Evolutionary conservation across 2,329 filamentous ascomycete genomes (phyloP).

Genomic region (Sclerotinia nivalis): DNA sequence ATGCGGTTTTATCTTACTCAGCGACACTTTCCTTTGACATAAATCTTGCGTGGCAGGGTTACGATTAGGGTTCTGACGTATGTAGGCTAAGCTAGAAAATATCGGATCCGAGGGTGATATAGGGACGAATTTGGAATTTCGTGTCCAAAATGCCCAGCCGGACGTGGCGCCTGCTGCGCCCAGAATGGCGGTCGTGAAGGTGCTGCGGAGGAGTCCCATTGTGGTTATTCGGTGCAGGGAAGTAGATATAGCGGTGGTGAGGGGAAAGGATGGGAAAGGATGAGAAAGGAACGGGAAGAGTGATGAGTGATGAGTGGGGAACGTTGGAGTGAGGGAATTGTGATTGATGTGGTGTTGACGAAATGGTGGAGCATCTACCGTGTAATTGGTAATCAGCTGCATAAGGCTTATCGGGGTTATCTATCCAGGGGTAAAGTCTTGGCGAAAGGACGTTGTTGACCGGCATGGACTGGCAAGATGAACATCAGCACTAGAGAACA

Average conservation of each 20-base stretch:
- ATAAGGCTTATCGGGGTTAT: conserved; percentile 8
- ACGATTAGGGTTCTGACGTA: conserved; percentile 59
- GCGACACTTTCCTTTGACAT: conserved; percentile 61
- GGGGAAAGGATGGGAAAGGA: background rate
- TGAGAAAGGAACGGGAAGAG: background rate
- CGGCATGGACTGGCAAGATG: no score
- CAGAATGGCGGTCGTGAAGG: conserved; percentile 30
- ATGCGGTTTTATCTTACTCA: conserved; percentile 64
- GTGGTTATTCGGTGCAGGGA: background rate
- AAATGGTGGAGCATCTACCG: conserved; percentile 1
- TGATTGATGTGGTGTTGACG: conserved; percentile 10
- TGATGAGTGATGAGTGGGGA: background rate
- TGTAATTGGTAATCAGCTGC: background rate
- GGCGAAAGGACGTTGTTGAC: no score
- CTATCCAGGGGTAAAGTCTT: background rate
- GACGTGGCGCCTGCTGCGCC: conserved; percentile 30
- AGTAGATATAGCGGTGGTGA: background rate
- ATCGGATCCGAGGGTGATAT: conserved; percentile 60
- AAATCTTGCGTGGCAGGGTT: conserved; percentile 67
- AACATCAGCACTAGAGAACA: no score
- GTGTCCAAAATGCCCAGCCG: conserved; percentile 33
- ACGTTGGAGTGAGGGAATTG: background rate
- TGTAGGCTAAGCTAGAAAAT: conserved; percentile 58
- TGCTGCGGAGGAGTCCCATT: conserved; percentile 32
- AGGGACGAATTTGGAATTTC: conserved; percentile 49